These are phyloP conservation scores for Aspergillus tamarii DNA, from an alignment of 2,329 filamentous ascomycete genomes.

Conservation along the genomic window DNA sequence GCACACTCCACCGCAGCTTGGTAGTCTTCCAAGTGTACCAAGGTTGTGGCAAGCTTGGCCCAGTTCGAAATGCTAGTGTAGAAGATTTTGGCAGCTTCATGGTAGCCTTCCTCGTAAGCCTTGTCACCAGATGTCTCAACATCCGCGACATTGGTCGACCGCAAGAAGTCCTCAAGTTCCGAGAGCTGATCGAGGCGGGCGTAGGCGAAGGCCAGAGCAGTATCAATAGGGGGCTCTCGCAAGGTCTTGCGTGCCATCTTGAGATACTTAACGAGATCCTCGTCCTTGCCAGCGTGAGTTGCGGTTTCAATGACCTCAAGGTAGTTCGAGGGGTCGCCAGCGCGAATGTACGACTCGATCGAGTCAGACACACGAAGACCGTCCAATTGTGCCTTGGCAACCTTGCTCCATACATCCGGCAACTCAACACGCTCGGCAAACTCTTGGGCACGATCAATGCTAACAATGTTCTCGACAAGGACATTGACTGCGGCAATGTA, in stretches of 20 bases:
- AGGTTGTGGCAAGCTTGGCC: conserved; percentile 96
- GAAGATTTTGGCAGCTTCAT: conserved; percentile 98
- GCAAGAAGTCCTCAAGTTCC: conserved; percentile 95
- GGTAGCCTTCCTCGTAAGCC: conserved; percentile 90
- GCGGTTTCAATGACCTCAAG: conserved; percentile 94
- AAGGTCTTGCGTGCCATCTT: conserved; percentile 97
- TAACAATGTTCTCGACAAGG: conserved; percentile 93
- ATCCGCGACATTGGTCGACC: conserved; percentile 90
- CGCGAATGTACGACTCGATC: conserved; percentile 97
- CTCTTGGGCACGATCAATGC: conserved; percentile 93
- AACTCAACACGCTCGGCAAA: conserved; percentile 94
- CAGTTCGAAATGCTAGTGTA: conserved; percentile 98
- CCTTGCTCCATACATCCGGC: conserved; percentile 96
- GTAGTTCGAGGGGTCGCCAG: conserved; percentile 89
- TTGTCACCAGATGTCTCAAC: conserved; percentile 97
- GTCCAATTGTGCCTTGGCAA: conserved; percentile 96
- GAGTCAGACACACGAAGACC: conserved; percentile 89
- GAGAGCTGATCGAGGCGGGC: conserved; percentile 87
- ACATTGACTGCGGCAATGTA: conserved; percentile 86
- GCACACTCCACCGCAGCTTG: conserved; percentile 97
- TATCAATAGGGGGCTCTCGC: conserved; percentile 91
- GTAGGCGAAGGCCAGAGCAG: conserved; percentile 88
- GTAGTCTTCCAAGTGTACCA: conserved; percentile 96
- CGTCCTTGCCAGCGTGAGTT: conserved; percentile 94
- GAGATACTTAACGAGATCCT: conserved; percentile 94